Evolutionary conservation across 768 basidiomycete species (phyloP).

Genomic region (Dictyophora rubrovolvata): DNA sequence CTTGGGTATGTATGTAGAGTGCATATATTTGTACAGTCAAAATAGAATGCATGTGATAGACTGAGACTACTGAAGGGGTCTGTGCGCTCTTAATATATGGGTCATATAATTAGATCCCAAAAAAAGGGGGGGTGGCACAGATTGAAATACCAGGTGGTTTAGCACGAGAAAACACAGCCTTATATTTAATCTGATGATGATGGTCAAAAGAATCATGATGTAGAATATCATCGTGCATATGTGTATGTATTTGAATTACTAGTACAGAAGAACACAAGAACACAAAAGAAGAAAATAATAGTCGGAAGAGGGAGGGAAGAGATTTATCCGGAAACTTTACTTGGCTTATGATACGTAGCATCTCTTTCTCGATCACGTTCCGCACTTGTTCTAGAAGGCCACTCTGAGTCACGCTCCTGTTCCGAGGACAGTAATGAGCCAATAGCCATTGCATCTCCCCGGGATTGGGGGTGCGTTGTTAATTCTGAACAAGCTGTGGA

Average conservation of each 20-base stretch:
- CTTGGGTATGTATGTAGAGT: background rate
- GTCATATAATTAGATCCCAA: background rate
- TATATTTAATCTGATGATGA: background rate
- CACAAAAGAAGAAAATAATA: background rate
- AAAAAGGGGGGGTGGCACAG: too few relatives aligned
- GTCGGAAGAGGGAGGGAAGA: background rate
- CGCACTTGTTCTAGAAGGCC: slow-evolving; percentile 8
- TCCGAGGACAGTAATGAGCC: slow-evolving; percentile 55
- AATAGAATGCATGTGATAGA: background rate
- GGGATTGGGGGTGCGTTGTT: slow-evolving; percentile 59
- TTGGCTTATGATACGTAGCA: background rate
- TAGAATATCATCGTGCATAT: background rate
- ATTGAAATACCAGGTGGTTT: background rate
- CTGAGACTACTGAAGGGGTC: background rate
- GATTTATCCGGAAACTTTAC: background rate
- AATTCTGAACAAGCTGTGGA: slow-evolving; percentile 17
- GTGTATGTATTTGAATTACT: background rate
- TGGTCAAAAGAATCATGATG: background rate
- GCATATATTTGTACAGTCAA: background rate
- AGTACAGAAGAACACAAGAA: background rate
- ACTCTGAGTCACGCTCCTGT: slow-evolving; percentile 19
- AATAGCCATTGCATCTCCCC: slow-evolving; percentile 70
- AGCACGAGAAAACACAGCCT: background rate
- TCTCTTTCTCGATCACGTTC: background rate
- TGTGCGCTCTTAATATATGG: background rate